Base-by-base conservation (phyloP, 2,329 filamentous ascomycete species). In the Colletotrichum sp. region DNA sequence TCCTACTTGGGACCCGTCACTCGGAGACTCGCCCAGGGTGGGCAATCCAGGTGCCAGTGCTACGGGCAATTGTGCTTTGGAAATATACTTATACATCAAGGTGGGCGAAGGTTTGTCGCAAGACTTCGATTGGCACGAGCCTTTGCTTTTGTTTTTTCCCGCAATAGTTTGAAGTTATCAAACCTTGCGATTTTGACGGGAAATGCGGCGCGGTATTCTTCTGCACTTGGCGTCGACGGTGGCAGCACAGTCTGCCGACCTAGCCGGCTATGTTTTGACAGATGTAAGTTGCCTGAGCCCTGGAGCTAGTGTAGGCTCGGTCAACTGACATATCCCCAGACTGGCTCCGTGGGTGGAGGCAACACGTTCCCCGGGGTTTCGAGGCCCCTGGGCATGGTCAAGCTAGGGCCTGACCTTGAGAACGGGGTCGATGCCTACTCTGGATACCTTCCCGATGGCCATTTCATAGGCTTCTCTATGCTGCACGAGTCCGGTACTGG, bases 401-500 rank as follows among this genome's bases (percentile, higher is more conserved):
- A 89, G 80, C 82, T 89, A 6, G 88, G 88, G 5, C 88, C 89
- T 10, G 87, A 90, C 66, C 81, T 90, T 15, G 86, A 88, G 71
- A 86, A 85, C 15, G 88, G 87, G 15, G 83, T 83, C 12, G 89
- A 91, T 77, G 85, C 86, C 26, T 91, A 91, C 78, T 90, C 89
- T 4, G 90, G 90, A 18, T 91, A 90, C 76, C 84, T 87, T 63
- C 80, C 86, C 1, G 82, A 82, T 32, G 90, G 91, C 5, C 87
- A 88, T 36, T 89, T 93, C 78, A 90, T 88, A 3, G 91, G 90
- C 21, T 92, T 93, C 82, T 91, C 89, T 74, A 87, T 93, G 88
- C 90, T 93, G 79, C 92, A 93, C 78, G 92, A 93, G 80, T 90
- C 89, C 76, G 92, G 92, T 5, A 95, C 92, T 0, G 93, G 93